Percentiles rank a stretch among this genome's conserved stretches.
Evolutionary conservation across 139 green algal genomes (phyloP).

Genomic region (Volvox reticuliferus): DNA sequence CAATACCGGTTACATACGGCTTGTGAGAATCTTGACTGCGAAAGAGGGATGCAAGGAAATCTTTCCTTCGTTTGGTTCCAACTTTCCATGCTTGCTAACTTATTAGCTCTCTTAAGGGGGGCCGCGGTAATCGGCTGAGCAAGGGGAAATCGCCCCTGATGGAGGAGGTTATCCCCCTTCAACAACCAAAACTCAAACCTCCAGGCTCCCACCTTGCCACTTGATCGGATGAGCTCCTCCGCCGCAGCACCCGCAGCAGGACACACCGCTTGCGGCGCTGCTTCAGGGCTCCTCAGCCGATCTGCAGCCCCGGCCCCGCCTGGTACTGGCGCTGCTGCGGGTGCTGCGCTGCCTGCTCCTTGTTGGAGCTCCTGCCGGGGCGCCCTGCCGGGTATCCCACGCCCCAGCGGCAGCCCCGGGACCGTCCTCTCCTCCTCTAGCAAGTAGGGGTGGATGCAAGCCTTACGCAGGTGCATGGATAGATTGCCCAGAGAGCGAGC

Average conservation of each 20-base stretch:
- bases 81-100: too few species aligned
- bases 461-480: conserved; percentile 79
- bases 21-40: too few species aligned
- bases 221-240: conserved; percentile 3
- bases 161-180: too few species aligned
- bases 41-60: too few species aligned
- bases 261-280: not conserved
- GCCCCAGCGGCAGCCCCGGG: not conserved
- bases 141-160: too few species aligned
- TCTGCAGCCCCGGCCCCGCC: not conserved
- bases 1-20: too few species aligned
- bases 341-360: not conserved
- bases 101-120: not conserved
- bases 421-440: conserved; percentile 29
- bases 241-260: not conserved
- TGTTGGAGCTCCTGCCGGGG: not conserved
- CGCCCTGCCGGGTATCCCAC: not conserved
- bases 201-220: not conserved
- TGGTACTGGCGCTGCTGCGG: not conserved
- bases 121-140: not conserved
- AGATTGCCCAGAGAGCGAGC: conserved; percentile 63
- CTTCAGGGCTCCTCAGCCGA: not conserved
- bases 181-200: not conserved
- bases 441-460: conserved; percentile 78
- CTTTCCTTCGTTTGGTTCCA: too few species aligned